Evolutionary conservation across 495 filamentous ascomycete species (phyloP).

Genomic region (Penicillium lividum): DNA sequence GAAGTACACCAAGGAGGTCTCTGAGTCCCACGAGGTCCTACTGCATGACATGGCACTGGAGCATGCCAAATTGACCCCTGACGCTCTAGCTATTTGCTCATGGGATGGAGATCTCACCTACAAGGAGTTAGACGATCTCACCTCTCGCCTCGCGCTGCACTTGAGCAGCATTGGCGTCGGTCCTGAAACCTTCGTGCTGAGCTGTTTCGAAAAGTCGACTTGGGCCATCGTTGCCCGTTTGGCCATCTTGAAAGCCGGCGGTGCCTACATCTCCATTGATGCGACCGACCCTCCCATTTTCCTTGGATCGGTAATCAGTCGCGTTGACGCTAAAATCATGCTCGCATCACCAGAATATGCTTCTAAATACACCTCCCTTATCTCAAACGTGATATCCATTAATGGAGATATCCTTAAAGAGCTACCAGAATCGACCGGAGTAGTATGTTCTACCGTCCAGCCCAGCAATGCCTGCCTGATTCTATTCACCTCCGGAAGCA

Average conservation of each 20-base stretch:
- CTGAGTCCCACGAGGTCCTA: not conserved
- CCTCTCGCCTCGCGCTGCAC: not conserved
- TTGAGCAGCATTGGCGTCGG: slow-evolving; percentile 25
- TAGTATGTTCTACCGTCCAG: slow-evolving; percentile 8
- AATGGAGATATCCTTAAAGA: not conserved
- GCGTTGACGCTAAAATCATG: slow-evolving; percentile 1
- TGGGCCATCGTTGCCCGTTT: slow-evolving; percentile 42
- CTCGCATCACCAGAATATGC: slow-evolving; percentile 3
- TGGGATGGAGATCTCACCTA: slow-evolving; percentile 24
- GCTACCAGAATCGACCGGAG: not conserved
- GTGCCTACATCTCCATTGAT: not conserved
- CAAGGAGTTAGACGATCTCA: not conserved
- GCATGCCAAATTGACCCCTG: not conserved
- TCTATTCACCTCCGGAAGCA: slow-evolving; percentile 48
- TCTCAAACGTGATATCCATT: not conserved
- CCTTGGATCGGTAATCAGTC: not conserved
- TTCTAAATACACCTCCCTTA: not conserved
- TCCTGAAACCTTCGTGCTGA: slow-evolving; percentile 45
- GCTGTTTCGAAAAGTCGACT: slow-evolving; percentile 58
- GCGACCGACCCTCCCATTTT: slow-evolving; percentile 5
- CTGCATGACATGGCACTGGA: not conserved
- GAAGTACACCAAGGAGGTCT: slow-evolving; percentile 3
- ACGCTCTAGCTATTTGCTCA: slow-evolving; percentile 18
- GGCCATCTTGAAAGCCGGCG: slow-evolving; percentile 29
- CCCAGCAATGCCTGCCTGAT: slow-evolving; percentile 29